These are phyloP conservation scores for Fusarium hainanense DNA, from an alignment of 2,329 filamentous ascomycete species.

Conservation along the genomic window DNA sequence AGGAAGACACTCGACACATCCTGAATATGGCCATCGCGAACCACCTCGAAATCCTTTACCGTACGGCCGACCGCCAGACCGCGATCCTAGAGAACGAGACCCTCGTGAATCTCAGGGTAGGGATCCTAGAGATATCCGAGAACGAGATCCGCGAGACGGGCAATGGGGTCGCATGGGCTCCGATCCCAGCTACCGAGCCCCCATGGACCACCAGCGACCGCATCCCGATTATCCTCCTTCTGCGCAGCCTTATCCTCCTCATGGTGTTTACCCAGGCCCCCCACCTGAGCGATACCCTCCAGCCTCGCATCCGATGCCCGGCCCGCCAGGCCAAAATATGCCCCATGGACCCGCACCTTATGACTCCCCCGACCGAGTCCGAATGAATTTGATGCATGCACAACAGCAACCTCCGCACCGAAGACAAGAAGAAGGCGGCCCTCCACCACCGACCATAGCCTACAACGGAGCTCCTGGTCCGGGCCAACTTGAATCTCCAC, in stretches of 20 bases:
- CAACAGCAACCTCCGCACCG: slow-evolving; percentile 55
- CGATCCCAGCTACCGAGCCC: slow-evolving; percentile 51
- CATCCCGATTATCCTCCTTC: slow-evolving; percentile 62
- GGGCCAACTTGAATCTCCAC: slow-evolving; percentile 55
- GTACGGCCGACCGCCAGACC: slow-evolving; percentile 58
- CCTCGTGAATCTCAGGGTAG: slow-evolving; percentile 52
- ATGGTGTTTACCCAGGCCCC: slow-evolving; percentile 48
- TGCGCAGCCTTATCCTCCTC: slow-evolving; percentile 52
- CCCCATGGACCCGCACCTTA: slow-evolving; percentile 51
- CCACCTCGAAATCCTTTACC: slow-evolving; percentile 59
- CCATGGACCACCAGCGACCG: slow-evolving; percentile 55
- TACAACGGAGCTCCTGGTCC: slow-evolving; percentile 59
- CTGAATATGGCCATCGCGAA: slow-evolving; percentile 56
- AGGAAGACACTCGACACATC: slow-evolving; percentile 54
- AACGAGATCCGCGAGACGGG: slow-evolving; percentile 51
- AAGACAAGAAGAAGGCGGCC: slow-evolving; percentile 61
- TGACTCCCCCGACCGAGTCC: slow-evolving; percentile 64
- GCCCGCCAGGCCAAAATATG: slow-evolving; percentile 46
- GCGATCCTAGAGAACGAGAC: slow-evolving; percentile 55
- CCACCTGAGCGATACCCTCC: slow-evolving; percentile 51
- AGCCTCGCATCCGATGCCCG: slow-evolving; percentile 51
- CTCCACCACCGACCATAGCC: slow-evolving; percentile 62
- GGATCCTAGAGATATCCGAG: slow-evolving; percentile 52
- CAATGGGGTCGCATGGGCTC: slow-evolving; percentile 50
- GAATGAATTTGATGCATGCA: slow-evolving; percentile 53